Percentiles rank a stretch among this genome's conserved stretches.
Evolutionary conservation across 352 stramenopile genomes (phyloP).

Genomic region (Phytophthora megakarya): DNA sequence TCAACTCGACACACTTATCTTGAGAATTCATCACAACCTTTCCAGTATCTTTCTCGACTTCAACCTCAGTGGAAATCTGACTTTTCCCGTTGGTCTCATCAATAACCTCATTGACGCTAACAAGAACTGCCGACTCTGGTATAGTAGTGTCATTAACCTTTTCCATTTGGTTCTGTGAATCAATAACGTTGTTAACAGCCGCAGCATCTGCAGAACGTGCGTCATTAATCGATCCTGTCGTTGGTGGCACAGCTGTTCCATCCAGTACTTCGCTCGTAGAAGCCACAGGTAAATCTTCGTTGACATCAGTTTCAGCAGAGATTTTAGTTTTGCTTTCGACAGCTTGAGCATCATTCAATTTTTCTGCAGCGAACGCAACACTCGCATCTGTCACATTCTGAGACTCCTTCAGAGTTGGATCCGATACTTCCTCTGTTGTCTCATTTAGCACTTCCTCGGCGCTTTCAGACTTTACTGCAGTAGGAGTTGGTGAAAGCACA

Average conservation of each 20-base stretch:
- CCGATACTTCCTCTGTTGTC: background rate
- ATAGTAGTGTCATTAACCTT: no score
- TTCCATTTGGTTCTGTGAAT: background rate
- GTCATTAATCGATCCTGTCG: background rate
- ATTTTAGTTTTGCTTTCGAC: background rate
- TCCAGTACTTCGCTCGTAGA: constrained; percentile 1
- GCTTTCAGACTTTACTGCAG: background rate
- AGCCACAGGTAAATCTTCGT: background rate
- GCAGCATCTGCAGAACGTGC: background rate
- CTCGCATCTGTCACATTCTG: background rate
- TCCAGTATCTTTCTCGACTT: constrained; percentile 3
- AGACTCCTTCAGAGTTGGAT: constrained; percentile 1
- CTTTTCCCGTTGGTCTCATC: no score
- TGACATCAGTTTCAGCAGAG: background rate
- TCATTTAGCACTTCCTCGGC: background rate
- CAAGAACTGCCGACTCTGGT: background rate
- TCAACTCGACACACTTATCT: background rate
- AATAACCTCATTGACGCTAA: no score
- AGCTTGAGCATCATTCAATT: background rate
- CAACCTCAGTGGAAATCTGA: background rate
- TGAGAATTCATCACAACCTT: background rate
- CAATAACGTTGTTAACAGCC: background rate
- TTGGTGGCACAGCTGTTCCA: background rate
- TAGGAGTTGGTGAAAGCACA: background rate
- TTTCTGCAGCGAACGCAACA: background rate